Percentiles rank a stretch among this genome's conserved stretches.
These are phyloP conservation scores for Talaromyces liani DNA, from an alignment of 495 filamentous ascomycete genomes.

Conservation along the genomic window DNA sequence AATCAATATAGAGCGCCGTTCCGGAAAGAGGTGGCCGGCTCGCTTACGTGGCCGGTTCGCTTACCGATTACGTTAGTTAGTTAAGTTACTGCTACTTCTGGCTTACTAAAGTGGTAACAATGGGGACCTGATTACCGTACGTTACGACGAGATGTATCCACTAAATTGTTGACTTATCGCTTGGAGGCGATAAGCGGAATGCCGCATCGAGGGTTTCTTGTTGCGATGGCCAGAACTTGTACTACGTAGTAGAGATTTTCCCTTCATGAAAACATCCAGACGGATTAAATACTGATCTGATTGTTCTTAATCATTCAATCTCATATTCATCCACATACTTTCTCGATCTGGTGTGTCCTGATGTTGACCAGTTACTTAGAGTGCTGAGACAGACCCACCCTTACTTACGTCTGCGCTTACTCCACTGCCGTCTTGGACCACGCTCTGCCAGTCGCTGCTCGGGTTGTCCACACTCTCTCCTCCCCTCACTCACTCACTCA, in stretches of 20 bases:
- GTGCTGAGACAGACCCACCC: background rate
- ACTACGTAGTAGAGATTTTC: too few relatives aligned
- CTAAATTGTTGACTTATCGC: background rate
- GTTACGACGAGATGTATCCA: background rate
- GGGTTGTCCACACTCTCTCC: background rate
- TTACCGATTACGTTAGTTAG: too few relatives aligned
- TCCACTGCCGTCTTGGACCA: background rate
- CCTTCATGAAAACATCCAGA: background rate
- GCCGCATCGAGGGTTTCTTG: background rate
- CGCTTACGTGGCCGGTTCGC: too few relatives aligned
- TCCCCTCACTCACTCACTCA: background rate
- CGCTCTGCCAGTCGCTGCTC: background rate
- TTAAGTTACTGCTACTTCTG: background rate
- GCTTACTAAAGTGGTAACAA: background rate
- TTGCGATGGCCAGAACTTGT: background rate
- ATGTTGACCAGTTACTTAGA: background rate
- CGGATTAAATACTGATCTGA: background rate
- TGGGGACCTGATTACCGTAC: background rate
- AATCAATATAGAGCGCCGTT: too few relatives aligned
- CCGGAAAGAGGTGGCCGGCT: too few relatives aligned
- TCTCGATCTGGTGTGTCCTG: background rate
- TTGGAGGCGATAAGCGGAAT: background rate
- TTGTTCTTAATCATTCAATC: background rate
- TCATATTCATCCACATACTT: background rate
- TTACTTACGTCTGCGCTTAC: constrained; percentile 1